Base-by-base conservation (phyloP, 805 yeast genomes). In the Saturnispora quitensis region DNA sequence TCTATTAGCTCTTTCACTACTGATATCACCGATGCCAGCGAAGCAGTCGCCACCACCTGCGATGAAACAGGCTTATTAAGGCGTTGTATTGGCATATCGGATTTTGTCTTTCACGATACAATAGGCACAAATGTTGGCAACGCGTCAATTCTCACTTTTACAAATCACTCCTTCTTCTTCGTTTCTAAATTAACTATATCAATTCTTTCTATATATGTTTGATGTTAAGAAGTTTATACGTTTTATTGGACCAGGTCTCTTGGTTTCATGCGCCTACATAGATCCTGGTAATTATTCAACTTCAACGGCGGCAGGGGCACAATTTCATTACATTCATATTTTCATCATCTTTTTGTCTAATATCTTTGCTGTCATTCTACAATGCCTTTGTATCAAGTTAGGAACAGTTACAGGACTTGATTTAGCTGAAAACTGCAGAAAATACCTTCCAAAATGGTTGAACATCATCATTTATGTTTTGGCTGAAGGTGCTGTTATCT, bases 201-300 rank as follows among this genome's bases (percentile, higher is more conserved):
- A 25, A 24, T 9, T 18, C 13, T 18, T 36, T 20, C 13, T 31
- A 20, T 15, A n/a, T 17, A 49, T 35, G 47, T 17, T 49, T 18
- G 57, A 57, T 27, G 12, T 64, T 5, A 51, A 51, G 40, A 86
- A 85, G 66, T 81, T 85, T 58, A 63, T 77, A 48, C 73, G 75
- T 47, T 89, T 89, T 64, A 72, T 89, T 18, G 96, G 96, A 0
- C 96, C 96, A 0, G 96, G 96, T 0, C 73, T 89, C 40, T 76
- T 89, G 80, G 89, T 89, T 24, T 77, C 89, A 31, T 96, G 90
- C 50, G 93, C 96, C 2, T 90, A 89, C 62, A 86, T 89, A 75
- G 97, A 89, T 64, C 96, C 97, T 1, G 97, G 97, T 43, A 89
- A 89, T 67, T 89, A 88, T 68, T 80, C 95, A 43, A 86, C 96